These are phyloP conservation scores for Tuber calosporum DNA, from an alignment of 495 filamentous ascomycete genomes.

Conservation along the genomic window DNA sequence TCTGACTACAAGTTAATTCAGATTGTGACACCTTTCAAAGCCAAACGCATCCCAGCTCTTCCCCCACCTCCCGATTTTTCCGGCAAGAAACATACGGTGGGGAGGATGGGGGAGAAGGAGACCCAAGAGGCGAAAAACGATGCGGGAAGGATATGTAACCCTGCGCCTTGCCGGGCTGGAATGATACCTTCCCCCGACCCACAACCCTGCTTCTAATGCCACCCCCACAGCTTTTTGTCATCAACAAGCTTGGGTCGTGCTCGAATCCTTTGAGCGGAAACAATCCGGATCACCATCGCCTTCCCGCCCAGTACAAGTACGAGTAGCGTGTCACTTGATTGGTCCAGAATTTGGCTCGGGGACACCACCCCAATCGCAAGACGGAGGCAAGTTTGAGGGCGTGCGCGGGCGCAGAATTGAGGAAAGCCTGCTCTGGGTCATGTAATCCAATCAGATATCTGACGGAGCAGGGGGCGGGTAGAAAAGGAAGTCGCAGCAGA, in stretches of 20 bases:
- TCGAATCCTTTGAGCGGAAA: background rate
- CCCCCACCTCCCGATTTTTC: background rate
- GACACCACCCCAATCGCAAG: background rate
- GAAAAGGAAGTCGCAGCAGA: background rate
- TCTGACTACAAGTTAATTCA: background rate
- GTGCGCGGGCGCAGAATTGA: background rate
- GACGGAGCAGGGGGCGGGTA: background rate
- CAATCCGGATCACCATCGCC: background rate
- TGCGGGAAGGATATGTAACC: conserved; percentile 3
- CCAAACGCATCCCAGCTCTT: background rate
- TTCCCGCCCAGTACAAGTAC: background rate
- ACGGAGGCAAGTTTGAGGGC: background rate
- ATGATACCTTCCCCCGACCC: background rate
- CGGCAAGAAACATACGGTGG: background rate
- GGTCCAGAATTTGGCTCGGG: background rate
- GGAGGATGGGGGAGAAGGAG: background rate
- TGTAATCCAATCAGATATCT: background rate
- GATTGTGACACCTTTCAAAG: background rate
- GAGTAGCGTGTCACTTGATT: background rate
- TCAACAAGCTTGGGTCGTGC: background rate
- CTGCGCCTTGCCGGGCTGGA: background rate
- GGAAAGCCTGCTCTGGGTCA: background rate
- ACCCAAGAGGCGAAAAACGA: background rate
- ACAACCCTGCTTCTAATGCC: background rate
- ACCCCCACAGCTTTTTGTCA: background rate